phyloP scores from a whole-genome alignment of 352 stramenopile genomes.

The Lagenidium giganteum region DNA sequence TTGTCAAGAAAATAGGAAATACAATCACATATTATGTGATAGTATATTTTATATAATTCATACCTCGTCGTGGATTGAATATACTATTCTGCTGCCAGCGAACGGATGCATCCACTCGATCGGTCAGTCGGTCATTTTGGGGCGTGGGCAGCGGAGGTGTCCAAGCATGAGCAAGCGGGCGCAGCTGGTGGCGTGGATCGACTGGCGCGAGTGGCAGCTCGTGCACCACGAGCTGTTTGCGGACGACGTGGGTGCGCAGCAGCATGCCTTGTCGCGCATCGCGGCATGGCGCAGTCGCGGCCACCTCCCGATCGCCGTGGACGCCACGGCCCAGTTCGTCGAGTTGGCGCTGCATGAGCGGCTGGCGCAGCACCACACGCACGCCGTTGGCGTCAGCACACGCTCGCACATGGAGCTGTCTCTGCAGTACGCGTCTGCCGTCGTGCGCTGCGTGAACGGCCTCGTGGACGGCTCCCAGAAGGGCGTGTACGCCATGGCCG shows the following conservation, averaged over 20 bases:
- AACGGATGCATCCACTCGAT: no score
- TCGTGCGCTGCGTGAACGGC: constrained; percentile 82
- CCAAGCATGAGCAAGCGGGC: no score
- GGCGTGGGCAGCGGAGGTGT: no score
- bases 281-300: constrained; percentile 61
- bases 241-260: constrained; percentile 33
- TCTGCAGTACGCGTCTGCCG: constrained; percentile 50
- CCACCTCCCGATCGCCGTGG: constrained; percentile 74
- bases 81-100: no score
- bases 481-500: constrained; percentile 64
- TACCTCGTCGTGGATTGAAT: no score
- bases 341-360: constrained; percentile 72
- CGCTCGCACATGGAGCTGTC: constrained; percentile 79
- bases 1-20: no score
- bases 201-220: constrained; percentile 75
- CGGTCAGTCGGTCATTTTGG: no score
- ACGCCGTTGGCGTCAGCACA: constrained; percentile 59
- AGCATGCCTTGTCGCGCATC: constrained; percentile 53
- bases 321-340: constrained; percentile 67
- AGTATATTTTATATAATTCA: no score
- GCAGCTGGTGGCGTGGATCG: constrained; percentile 37
- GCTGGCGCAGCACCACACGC: constrained; percentile 58
- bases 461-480: constrained; percentile 80
- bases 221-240: constrained; percentile 60
- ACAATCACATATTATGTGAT: no score